These are phyloP conservation scores for Aurinia saxatilis DNA, from an alignment of 345 rosid genomes.

Conservation along the genomic window DNA sequence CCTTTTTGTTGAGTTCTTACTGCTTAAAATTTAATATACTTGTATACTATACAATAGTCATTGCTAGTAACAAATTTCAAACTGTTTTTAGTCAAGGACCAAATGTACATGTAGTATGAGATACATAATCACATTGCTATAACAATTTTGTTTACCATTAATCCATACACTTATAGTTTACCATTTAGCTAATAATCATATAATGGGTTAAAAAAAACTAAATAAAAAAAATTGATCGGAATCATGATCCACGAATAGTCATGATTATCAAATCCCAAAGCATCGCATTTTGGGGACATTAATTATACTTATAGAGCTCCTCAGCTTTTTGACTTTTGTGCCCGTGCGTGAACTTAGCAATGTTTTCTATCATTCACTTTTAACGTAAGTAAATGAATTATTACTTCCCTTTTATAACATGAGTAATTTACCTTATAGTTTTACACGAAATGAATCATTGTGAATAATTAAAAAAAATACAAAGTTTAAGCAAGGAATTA, in stretches of 20 bases:
- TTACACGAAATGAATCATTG: neutral
- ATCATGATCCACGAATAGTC: conserved; percentile 21
- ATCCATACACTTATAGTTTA: no score
- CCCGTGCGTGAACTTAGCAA: conserved; percentile 25
- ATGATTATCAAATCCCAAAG: conserved; percentile 31
- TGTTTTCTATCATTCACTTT: neutral
- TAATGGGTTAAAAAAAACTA: neutral
- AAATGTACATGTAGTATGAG: neutral
- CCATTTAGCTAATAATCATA: neutral
- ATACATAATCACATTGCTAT: no score
- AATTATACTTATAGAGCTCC: conserved; percentile 11
- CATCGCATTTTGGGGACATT: conserved; percentile 22
- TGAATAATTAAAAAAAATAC: no score
- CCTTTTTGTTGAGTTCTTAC: neutral
- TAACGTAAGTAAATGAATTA: neutral
- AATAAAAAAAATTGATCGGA: conserved; percentile 1
- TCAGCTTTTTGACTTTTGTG: conserved; percentile 30
- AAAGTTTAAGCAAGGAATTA: neutral
- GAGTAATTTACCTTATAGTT: neutral
- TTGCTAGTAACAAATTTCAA: neutral
- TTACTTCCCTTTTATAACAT: neutral
- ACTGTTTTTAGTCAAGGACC: neutral
- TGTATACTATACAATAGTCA: neutral
- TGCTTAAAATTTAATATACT: no score
- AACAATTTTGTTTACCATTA: no score